Base-by-base conservation (phyloP, 768 basidiomycete genomes). In the Tylopilus plumbeoviolaceoides region DNA sequence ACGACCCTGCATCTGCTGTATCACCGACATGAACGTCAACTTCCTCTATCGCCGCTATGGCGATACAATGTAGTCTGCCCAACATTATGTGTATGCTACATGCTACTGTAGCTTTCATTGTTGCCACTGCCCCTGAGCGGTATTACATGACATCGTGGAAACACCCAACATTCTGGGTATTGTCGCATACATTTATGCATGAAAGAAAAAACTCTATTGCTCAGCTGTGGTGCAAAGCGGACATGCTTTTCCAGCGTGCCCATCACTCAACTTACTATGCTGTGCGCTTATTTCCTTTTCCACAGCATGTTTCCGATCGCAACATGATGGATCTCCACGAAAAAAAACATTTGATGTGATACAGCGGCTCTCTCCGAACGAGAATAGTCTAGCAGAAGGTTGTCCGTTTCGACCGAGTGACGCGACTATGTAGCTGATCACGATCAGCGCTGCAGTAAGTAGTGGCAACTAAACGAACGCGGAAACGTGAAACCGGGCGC, bases 31-130 rank as follows among this genome's bases (percentile, higher is more conserved):
- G 58, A 55, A 54, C 42, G 25, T 57, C 55, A 48, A 44, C 54
- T 47, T 57, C 54, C 44, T 63, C 59, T 66, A 67, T 59, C 57
- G 48, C 65, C 65, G 59, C 65, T 35, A 65, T 59, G 56, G 51
- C 54, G 55, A 60, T 61, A 53, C 56, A 49, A 50, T 46, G 46
- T n/a, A n/a, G n/a, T n/a, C n/a, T n/a, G n/a, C n/a, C n/a, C n/a
- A n/a, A n/a, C n/a, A n/a, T n/a, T n/a, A n/a, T n/a, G n/a, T n/a
- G n/a, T n/a, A n/a, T n/a, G n/a, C n/a, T n/a, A n/a, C n/a, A n/a
- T n/a, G n/a, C n/a, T n/a, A n/a, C n/a, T n/a, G 36, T 40, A 35
- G 35, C 20, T 33, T 55, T 60, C 54, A 44, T 65, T 46, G 54
- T 57, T 50, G 48, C 57, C 53, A 56, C 57, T 54, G 63, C 60